Evolutionary conservation across 2,329 filamentous ascomycete species (phyloP).

Genomic region (Colletotrichum sp.): DNA sequence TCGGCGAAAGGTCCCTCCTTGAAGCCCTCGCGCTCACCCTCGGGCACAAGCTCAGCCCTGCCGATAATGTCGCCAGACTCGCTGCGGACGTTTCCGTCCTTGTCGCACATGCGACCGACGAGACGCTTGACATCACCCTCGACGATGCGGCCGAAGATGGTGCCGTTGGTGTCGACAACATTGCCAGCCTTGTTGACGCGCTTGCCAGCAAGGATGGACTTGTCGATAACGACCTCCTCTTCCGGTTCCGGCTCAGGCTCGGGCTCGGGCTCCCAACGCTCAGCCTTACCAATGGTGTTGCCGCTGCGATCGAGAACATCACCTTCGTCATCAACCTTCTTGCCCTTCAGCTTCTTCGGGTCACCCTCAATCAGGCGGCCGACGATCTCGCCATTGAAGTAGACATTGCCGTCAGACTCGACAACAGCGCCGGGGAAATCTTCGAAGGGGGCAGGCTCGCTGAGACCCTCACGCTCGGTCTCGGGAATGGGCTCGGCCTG

Average conservation of each 20-base stretch:
- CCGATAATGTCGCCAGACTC: slow-evolving; percentile 76
- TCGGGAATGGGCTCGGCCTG: slow-evolving; percentile 69
- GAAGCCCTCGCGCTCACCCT: slow-evolving; percentile 66
- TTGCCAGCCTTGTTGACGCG: slow-evolving; percentile 75
- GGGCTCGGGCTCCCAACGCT: slow-evolving; percentile 68
- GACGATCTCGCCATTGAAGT: slow-evolving; percentile 57
- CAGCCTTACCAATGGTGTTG: slow-evolving; percentile 70
- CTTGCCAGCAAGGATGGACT: slow-evolving; percentile 70
- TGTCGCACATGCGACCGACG: slow-evolving; percentile 73
- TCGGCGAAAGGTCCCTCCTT: slow-evolving; percentile 75
- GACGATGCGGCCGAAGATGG: slow-evolving; percentile 68
- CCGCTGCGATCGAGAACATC: slow-evolving; percentile 72
- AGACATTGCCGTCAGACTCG: slow-evolving; percentile 57
- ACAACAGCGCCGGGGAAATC: slow-evolving; percentile 61
- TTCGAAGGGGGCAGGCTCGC: slow-evolving; percentile 59
- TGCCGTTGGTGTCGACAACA: slow-evolving; percentile 58
- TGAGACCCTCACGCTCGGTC: slow-evolving; percentile 53
- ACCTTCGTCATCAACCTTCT: slow-evolving; percentile 71
- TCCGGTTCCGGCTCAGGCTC: slow-evolving; percentile 49
- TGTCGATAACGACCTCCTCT: slow-evolving; percentile 58
- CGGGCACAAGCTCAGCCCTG: slow-evolving; percentile 69
- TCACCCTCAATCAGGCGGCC: slow-evolving; percentile 71
- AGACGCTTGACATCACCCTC: slow-evolving; percentile 71
- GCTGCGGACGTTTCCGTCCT: slow-evolving; percentile 73
- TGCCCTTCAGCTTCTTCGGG: slow-evolving; percentile 66